A percentile compares a stretch with the other conserved stretches of the same genome.
Evolutionary conservation across 2,329 filamentous ascomycete species (phyloP).

Genomic region (Aspergillus pseudotamarii): DNA sequence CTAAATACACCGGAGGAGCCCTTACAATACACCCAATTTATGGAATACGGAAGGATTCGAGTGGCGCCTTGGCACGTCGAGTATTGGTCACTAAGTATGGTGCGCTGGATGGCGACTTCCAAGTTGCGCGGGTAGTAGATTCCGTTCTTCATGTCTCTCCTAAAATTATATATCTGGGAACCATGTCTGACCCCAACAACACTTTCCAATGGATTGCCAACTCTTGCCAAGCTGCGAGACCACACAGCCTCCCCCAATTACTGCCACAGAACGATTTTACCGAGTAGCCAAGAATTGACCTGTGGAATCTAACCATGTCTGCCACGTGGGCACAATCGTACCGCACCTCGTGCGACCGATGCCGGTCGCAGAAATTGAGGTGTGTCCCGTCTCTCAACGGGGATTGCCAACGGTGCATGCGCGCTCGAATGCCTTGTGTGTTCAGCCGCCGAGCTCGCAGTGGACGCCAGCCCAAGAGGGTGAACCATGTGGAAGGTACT

Average conservation of each 20-base stretch:
- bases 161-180: neutral
- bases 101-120: too few relatives aligned
- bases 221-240: neutral
- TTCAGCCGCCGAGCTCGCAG: neutral
- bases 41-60: neutral
- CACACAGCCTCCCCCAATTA: neutral
- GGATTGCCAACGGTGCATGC: neutral
- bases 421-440: neutral
- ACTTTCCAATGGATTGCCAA: neutral
- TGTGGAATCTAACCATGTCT: too few relatives aligned
- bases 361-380: neutral
- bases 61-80: neutral
- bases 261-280: neutral
- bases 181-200: neutral
- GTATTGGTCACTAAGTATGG: neutral
- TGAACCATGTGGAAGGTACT: neutral
- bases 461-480: neutral
- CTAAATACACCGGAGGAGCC: too few relatives aligned
- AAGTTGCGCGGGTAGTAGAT: neutral
- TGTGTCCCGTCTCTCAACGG: neutral
- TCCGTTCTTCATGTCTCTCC: neutral
- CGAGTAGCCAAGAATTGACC: neutral
- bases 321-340: neutral
- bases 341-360: neutral
- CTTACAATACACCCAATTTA: too few relatives aligned